A percentile compares a stretch with the other conserved stretches of the same genome.
phyloP scores from a whole-genome alignment of 192 early-diverging fungal genomes.

The Coemansia sp. region DNA sequence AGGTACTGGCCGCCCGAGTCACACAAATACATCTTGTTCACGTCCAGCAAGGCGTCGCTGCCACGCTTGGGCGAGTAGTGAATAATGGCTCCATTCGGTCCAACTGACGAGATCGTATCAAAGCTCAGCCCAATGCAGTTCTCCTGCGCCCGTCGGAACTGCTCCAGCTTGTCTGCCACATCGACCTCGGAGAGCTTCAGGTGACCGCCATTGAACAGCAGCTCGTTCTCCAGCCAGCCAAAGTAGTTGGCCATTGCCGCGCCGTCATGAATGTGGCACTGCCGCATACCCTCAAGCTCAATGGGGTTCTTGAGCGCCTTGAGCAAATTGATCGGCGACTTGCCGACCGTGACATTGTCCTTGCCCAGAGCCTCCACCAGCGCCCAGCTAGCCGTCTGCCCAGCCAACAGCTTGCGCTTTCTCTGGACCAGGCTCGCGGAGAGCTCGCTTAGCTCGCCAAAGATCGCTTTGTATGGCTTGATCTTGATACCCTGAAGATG shows the following conservation, averaged over 20 bases:
- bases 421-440: constrained; percentile 3
- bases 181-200: constrained; percentile 73
- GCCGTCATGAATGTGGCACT: constrained; percentile 86
- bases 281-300: constrained; percentile 89
- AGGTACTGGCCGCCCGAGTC: constrained; percentile 96
- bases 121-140: constrained; percentile 92
- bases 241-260: constrained; percentile 82
- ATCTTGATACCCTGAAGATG: constrained; percentile 66
- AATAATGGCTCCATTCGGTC: constrained; percentile 96
- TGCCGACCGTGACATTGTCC: constrained; percentile 51
- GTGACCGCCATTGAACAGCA: constrained; percentile 60
- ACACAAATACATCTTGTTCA: constrained; percentile 80
- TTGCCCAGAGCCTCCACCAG: constrained; percentile 69
- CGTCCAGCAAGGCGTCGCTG: constrained; percentile 68
- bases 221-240: constrained; percentile 92
- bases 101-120: constrained; percentile 92
- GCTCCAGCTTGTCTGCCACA: constrained; percentile 79
- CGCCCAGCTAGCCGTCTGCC: constrained; percentile 66
- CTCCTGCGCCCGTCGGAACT: constrained; percentile 67
- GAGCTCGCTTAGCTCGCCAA: constrained; percentile 61
- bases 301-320: constrained; percentile 92
- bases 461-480: constrained; percentile 72
- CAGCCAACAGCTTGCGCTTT: constrained; percentile 59
- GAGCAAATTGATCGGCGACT: constrained; percentile 69
- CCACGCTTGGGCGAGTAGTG: constrained; percentile 91